Evolutionary conservation across 495 filamentous ascomycete genomes (phyloP).

Genomic region (Podospora comata): DNA sequence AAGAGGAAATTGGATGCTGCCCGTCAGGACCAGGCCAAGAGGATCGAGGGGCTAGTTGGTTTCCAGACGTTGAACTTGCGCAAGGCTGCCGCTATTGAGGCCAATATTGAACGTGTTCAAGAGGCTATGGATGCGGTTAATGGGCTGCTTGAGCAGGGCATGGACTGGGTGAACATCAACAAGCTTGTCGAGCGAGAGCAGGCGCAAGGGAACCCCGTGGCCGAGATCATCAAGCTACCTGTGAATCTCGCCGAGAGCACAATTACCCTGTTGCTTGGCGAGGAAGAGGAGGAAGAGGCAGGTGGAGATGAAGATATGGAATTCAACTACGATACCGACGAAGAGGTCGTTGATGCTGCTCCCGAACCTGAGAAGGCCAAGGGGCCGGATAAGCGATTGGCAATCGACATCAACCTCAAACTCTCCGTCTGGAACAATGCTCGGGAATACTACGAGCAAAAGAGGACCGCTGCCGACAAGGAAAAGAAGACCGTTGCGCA

Average conservation of each 20-base stretch:
- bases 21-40: constrained; percentile 73
- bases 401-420: constrained; percentile 80
- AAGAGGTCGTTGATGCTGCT: constrained; percentile 59
- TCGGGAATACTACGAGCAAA: constrained; percentile 85
- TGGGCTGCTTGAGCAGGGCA: constrained; percentile 80
- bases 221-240: constrained; percentile 80
- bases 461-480: constrained; percentile 76
- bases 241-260: constrained; percentile 87
- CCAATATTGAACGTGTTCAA: constrained; percentile 82
- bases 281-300: constrained; percentile 58
- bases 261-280: constrained; percentile 73
- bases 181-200: constrained; percentile 85
- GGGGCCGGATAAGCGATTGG: constrained; percentile 49
- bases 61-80: constrained; percentile 78
- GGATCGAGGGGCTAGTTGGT: constrained; percentile 75
- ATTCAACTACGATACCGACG: constrained; percentile 61
- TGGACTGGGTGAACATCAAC: constrained; percentile 94
- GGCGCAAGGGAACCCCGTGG: constrained; percentile 74
- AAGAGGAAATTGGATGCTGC: constrained; percentile 79
- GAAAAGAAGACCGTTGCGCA: constrained; percentile 80
- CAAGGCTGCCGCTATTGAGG: constrained; percentile 85
- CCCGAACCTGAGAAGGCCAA: constrained; percentile 40
- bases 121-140: constrained; percentile 91
- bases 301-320: constrained; percentile 49
- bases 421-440: constrained; percentile 85